A percentile compares a stretch with the other conserved stretches of the same genome.
phyloP scores from a whole-genome alignment of 192 early-diverging fungal genomes.

The Dimargaris xerosporica region DNA sequence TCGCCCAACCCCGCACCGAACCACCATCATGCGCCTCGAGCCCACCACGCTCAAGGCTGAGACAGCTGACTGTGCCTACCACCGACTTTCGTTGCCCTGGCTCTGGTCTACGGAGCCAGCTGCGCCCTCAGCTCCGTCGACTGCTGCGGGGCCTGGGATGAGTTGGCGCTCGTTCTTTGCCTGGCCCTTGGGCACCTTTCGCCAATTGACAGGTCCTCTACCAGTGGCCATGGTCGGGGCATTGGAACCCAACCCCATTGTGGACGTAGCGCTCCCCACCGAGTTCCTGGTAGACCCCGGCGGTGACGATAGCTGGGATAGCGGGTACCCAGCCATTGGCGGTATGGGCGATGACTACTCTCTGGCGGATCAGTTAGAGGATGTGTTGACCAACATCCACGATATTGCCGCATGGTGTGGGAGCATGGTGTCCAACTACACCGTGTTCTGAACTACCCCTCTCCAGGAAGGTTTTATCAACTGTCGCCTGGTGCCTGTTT shows the following conservation, averaged over 20 bases:
- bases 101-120: neutral
- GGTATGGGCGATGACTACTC: constrained; percentile 1
- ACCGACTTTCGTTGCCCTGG: no score
- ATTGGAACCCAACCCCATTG: neutral
- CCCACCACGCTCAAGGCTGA: constrained; percentile 10
- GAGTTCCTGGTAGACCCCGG: no score
- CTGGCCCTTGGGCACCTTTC: neutral
- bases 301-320: neutral
- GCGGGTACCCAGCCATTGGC: neutral
- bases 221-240: neutral
- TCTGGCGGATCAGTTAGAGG: neutral
- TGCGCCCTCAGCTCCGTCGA: neutral
- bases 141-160: neutral
- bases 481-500: no score
- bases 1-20: neutral
- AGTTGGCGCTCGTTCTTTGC: neutral
- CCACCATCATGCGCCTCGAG: constrained; percentile 9
- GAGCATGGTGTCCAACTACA: neutral
- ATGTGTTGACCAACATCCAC: neutral
- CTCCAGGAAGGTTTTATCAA: no score
- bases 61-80: no score
- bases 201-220: neutral
- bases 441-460: neutral
- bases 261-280: neutral
- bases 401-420: constrained; percentile 11